A percentile compares a stretch with the other conserved stretches of the same genome.
Conservation (phyloP, 306 rosid species). For the Vachellia collinsii region DNA sequence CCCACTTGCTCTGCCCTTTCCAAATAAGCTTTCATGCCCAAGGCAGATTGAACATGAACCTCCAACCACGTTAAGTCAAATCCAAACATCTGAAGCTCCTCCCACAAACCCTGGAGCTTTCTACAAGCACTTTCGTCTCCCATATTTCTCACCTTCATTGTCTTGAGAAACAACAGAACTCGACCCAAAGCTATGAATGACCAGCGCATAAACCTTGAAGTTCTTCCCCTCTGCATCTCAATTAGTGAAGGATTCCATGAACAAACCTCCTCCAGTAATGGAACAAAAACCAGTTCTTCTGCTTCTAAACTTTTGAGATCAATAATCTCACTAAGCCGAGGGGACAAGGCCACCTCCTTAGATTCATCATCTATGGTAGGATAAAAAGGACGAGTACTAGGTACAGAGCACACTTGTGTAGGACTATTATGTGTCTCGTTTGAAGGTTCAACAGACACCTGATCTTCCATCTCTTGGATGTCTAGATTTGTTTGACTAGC, state of each 20-base stretch:
- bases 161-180: slow-evolving; percentile 43
- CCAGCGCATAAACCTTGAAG: slow-evolving; percentile 36
- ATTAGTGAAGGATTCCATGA: slow-evolving; percentile 40
- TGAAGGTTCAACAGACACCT: not conserved
- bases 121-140: slow-evolving; percentile 27
- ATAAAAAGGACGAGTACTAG: too few species aligned
- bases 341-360: not conserved
- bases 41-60: slow-evolving; percentile 44
- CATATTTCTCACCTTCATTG: slow-evolving; percentile 26
- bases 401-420: too few species aligned
- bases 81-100: slow-evolving; percentile 45
- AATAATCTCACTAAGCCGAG: slow-evolving; percentile 30
- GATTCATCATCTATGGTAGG: too few species aligned
- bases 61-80: slow-evolving; percentile 53
- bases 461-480: not conserved
- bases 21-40: not conserved
- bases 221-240: slow-evolving; percentile 28
- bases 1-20: slow-evolving; percentile 35
- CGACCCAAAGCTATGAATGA: slow-evolving; percentile 46
- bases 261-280: slow-evolving; percentile 48
- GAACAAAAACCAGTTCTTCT: slow-evolving; percentile 35
- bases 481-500: not conserved
- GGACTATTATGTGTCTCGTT: too few species aligned
- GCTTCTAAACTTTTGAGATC: slow-evolving; percentile 27
- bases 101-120: slow-evolving; percentile 37